These are phyloP conservation scores for Nemania sp. DNA, from an alignment of 2,329 filamentous ascomycete species.

Conservation along the genomic window DNA sequence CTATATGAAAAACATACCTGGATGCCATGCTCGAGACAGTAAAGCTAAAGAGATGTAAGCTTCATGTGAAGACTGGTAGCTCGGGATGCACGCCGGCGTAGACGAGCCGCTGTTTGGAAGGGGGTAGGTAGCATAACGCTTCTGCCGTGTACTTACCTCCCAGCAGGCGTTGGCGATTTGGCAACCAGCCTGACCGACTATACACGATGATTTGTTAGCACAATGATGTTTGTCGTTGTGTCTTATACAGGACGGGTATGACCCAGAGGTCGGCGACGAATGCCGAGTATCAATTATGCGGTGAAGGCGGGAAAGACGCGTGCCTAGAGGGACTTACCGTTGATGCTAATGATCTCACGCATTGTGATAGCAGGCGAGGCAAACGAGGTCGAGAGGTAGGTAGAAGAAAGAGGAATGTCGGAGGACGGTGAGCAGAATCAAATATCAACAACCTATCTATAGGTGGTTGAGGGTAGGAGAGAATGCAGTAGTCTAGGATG, in stretches of 20 bases:
- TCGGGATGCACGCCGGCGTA: slow-evolving; percentile 26
- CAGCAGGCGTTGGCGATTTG: slow-evolving; percentile 99
- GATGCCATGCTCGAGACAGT: slow-evolving; percentile 99
- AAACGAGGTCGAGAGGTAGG: slow-evolving; percentile 51
- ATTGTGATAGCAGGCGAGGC: slow-evolving; percentile 70
- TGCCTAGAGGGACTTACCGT: slow-evolving; percentile 74
- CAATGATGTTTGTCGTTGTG: slow-evolving; percentile 34
- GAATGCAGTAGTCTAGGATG: slow-evolving; percentile 38
- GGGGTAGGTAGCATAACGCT: slow-evolving; percentile 12
- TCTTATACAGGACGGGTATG: slow-evolving; percentile 27
- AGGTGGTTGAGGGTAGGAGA: slow-evolving; percentile 39
- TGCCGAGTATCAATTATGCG: slow-evolving; percentile 54
- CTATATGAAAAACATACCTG: slow-evolving; percentile 73
- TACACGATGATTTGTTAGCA: slow-evolving; percentile 66
- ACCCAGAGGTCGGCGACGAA: slow-evolving; percentile 38
- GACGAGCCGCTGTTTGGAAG: slow-evolving; percentile 4
- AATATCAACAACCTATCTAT: slow-evolving; percentile 41
- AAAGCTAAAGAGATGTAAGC: slow-evolving; percentile 74
- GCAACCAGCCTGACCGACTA: slow-evolving; percentile 99
- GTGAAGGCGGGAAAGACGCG: slow-evolving; percentile 57
- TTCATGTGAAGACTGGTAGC: slow-evolving; percentile 44
- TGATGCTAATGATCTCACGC: slow-evolving; percentile 99
- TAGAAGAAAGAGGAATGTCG: slow-evolving; percentile 43
- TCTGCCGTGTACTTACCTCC: slow-evolving; percentile 80
- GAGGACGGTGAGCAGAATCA: slow-evolving; percentile 40